A percentile compares a stretch with the other conserved stretches of the same genome.
Evolutionary conservation across 805 yeast genomes (phyloP).

Genomic region (Kluyveromyces starmeri): DNA sequence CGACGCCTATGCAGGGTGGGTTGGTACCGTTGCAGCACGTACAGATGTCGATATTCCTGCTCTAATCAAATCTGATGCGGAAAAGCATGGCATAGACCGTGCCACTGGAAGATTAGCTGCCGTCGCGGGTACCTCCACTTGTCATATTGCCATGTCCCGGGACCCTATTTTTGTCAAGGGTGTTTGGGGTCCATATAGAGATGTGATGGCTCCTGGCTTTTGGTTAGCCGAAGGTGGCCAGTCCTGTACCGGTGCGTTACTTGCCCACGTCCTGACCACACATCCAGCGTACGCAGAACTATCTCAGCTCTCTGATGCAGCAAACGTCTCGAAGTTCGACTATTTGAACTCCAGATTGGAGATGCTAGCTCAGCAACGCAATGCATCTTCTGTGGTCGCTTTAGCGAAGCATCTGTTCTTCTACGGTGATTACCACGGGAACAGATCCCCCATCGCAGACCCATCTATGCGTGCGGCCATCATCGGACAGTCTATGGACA

Average conservation of each 20-base stretch:
- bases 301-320: conserved; percentile 54
- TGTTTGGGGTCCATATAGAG: conserved; percentile 98
- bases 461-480: conserved; percentile 87
- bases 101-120: conserved; percentile 89
- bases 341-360: conserved; percentile 71
- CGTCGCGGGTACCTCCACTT: conserved; percentile 97
- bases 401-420: conserved; percentile 80
- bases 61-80: conserved; percentile 41
- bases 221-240: conserved; percentile 99
- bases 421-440: conserved; percentile 95
- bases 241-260: conserved; percentile 89
- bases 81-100: conserved; percentile 40
- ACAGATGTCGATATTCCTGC: conserved; percentile 48
- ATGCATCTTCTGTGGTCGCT: conserved; percentile 64
- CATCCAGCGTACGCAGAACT: conserved; percentile 84
- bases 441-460: conserved; percentile 96
- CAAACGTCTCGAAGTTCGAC: conserved; percentile 71
- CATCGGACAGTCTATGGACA: conserved; percentile 89
- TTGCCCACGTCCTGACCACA: conserved; percentile 77
- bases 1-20: conserved; percentile 98
- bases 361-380: conserved; percentile 45
- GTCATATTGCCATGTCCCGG: conserved; percentile 82
- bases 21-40: conserved; percentile 93
- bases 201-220: conserved; percentile 77
- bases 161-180: conserved; percentile 88